Evolutionary conservation across 306 rosid species (phyloP).

Genomic region (Cucumis sativus): Cucumber_9930_V3 NC_026657.2:40711001-40711500

Average conservation of each 20-base stretch:
- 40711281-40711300: not conserved
- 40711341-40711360: constrained; percentile 52
- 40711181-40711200: constrained; percentile 85
- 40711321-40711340: constrained; percentile 45
- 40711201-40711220: constrained; percentile 61
- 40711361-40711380: constrained; percentile 46
- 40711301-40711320: constrained; percentile 41
- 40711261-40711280: not conserved
- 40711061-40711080: not conserved
- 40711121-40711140: constrained; percentile 11
- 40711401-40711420: constrained; percentile 40
- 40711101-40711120: constrained; percentile 15
- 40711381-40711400: constrained; percentile 48
- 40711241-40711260: not conserved
- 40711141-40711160: constrained; percentile 89
- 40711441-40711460: constrained; percentile 40
- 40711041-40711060: not conserved
- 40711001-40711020: not conserved
- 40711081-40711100: constrained; percentile 1
- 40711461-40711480: constrained; percentile 13
- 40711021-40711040: not conserved
- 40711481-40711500: not conserved
- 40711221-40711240: not conserved
- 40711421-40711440: constrained; percentile 48
- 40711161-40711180: constrained; percentile 72